Evolutionary conservation across 2,329 filamentous ascomycete genomes (phyloP).

Genomic region (Byssoonygena ceratinophila): DNA sequence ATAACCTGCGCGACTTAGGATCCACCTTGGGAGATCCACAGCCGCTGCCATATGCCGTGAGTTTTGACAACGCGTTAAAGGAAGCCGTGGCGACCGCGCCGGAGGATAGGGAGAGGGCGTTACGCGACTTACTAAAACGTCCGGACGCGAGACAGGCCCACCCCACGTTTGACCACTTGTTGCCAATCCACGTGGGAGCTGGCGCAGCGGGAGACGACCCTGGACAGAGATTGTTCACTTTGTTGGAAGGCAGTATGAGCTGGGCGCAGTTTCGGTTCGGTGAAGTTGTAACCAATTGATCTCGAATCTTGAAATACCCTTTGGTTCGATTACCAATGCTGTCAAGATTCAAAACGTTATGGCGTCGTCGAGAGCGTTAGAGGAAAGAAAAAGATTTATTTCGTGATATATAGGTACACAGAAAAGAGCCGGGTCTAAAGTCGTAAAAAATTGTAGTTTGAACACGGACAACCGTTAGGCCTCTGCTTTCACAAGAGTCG

Average conservation of each 20-base stretch:
- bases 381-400: constrained; percentile 12
- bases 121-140: constrained; percentile 40
- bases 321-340: constrained; percentile 9
- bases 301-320: background rate
- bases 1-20: constrained; percentile 52
- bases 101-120: constrained; percentile 34
- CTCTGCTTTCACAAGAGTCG: constrained; percentile 48
- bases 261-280: constrained; percentile 49
- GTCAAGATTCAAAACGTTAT: constrained; percentile 11
- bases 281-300: constrained; percentile 19
- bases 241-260: constrained; percentile 43
- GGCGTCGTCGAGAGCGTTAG: background rate
- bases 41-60: constrained; percentile 48
- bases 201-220: constrained; percentile 44
- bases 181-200: constrained; percentile 50
- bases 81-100: constrained; percentile 47
- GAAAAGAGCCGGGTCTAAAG: constrained; percentile 15
- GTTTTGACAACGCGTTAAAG: constrained; percentile 58
- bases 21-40: constrained; percentile 36
- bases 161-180: constrained; percentile 53
- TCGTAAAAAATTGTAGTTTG: constrained; percentile 20
- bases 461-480: constrained; percentile 22
- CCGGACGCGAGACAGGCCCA: constrained; percentile 50
- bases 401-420: constrained; percentile 30
- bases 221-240: constrained; percentile 40